Evolutionary conservation across 495 filamentous ascomycete genomes (phyloP), one percentile per base, ranked within the genome.

Genomic region (Talaromyces liani): DNA sequence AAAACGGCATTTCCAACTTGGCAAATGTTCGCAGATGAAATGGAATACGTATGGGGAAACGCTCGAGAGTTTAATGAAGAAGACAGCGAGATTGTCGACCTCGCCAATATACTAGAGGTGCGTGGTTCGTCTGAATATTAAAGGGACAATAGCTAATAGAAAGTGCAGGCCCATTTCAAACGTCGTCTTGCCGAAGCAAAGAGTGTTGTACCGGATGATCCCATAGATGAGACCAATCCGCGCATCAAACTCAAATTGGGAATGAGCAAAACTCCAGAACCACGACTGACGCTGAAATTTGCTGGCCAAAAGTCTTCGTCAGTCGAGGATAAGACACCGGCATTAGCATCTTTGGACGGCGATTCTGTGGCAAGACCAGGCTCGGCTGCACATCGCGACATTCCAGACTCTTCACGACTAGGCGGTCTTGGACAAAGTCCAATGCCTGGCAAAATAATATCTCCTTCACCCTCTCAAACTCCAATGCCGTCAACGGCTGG

Each of bases 51-150:
- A 31, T 95, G 91, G 90, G 83, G 80, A 41, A 97, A 97, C 75
- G 93, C 92, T 4, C 85, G 87, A 58, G 83, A 86, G 31, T 97
- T 92, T 74, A 97, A 97, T 67, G 92, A 95, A 68, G 92, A 95
- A 67, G 89, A 82, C 3, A 96, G 92, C 67, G 85, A 88, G 16
- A 89, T 96, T 45, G 88, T 82, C 58, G 75, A 80, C 20, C 79
- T 92, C 62, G 90, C 91, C 20, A 84, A 84, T 20, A 82, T 91
- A 34, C 81, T 97, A 12, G 84, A 95, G 82, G 91, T 91, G 77
- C 60, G 82, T 56, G 29, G 34, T 39, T 60, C n/a, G 12, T 27
- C 22, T 12, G 47, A 59, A 60, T 54, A 2, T 55, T 55, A n/a
- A 54, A 60, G 22, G 22, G 1, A 24, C 22, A 24, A 24, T 24